Base-by-base conservation (phyloP, 2,329 filamentous ascomycete genomes). In the Lomentospora prolificans region DNA sequence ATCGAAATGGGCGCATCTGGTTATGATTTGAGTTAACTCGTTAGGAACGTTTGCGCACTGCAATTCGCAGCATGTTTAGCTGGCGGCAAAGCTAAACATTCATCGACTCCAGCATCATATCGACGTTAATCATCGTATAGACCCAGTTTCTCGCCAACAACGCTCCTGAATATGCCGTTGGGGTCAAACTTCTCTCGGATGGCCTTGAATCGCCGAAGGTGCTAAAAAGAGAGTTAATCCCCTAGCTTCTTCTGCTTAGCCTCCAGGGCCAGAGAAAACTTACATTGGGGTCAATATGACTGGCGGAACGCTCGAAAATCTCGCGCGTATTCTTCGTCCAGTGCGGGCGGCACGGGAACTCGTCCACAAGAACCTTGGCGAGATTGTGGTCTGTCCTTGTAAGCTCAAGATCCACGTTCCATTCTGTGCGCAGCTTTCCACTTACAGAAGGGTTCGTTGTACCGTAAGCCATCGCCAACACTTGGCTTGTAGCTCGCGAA, bases 321-420 rank as follows among this genome's bases (percentile, higher is more conserved):
- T 76, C 72, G 17, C 76, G 65, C 3, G 74, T 77, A 60, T 78
- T 78, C 66, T 78, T 79, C 9, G 76, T 78, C 76, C 75, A 79
- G 63, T 79, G 76, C 28, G 76, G 75, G 4, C 76, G 69, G 61
- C 72, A 75, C 0, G 75, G 74, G 58, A 78, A 78, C 62, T 78
- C 75, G 25, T 73, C 68, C 51, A 78, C 67, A 17, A 78, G 68
- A 0, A 69, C 70, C 52, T 72, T 71, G 19, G 75, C 74, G 3
- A 79, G 65, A 4, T 70, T 73, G 33, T 69, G 70, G 59, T 78
- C 68, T 73, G 36, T n/a, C 14, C 41, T 7, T 19, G 19, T 60
- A 19, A 61, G 58, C 7, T 27, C 3, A 25, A 31, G n/a, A n/a
- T n/a, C n/a, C n/a, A n/a, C n/a, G n/a, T n/a, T n/a, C n/a, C n/a